Evolutionary conservation across 306 rosid genomes (phyloP), one percentile per base, ranked within the genome.

Genomic region (Delonix regia): DNA sequence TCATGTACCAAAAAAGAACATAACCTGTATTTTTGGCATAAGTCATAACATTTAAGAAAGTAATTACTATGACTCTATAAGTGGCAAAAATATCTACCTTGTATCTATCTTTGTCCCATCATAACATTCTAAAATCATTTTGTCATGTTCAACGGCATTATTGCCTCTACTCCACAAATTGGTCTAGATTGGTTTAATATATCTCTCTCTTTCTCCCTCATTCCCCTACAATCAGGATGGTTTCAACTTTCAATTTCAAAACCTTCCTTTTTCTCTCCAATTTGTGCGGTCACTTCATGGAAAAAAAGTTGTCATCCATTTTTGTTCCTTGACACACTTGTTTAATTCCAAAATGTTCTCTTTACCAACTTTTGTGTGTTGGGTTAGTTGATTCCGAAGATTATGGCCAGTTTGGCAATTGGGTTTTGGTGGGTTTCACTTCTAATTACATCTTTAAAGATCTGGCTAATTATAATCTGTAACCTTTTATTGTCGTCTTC

Each of bases 201-300:
- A 1, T 39, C 8, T 38, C 24, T 73, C 39, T 53, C 77, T 71
- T 38, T 75, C 65, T 74, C 73, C 3, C 13, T 21, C 66, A 44
- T 18, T 27, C 33, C 34, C 59, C n/a, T 15, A 28, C 62, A 39
- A 4, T 71, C 51, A 42, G 22, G 64, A 9, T 56, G 65, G 63
- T 48, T 69, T 67, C n/a, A n/a, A n/a, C n/a, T n/a, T n/a, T n/a
- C n/a, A n/a, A n/a, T n/a, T n/a, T n/a, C 53, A 45, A 62, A 79
- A 76, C 62, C 42, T 63, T 73, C 85, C 24, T 73, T 44, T 56
- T 75, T 19, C 10, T 71, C 65, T 80, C 88, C 88, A 85, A 49
- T 56, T 72, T 78, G 13, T 87, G 66, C 85, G 93, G 86, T 9
- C 60, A 82, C 78, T 71, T 81, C 87, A 65, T 75, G 83, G 63